phyloP scores from a whole-genome alignment of 805 yeast species.

The Kodamaea neixiangensis region DNA sequence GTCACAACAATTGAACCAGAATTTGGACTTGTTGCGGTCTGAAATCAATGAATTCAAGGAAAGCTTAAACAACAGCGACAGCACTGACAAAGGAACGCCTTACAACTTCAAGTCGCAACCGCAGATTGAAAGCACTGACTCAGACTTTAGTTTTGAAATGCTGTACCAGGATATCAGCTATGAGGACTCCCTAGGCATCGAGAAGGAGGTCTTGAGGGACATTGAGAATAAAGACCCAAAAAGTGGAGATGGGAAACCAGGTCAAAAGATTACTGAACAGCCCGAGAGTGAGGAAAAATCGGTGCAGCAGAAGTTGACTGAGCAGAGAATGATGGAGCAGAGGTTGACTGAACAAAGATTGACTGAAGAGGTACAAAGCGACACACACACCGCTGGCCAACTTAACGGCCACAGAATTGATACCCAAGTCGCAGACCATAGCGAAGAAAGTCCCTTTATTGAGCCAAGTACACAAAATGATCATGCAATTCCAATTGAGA shows the following conservation, averaged over 20 bases:
- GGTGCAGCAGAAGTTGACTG: not conserved
- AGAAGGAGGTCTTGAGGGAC: conserved; percentile 8
- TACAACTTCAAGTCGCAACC: conserved; percentile 5
- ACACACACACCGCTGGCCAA: not conserved
- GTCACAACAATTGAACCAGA: conserved; percentile 40
- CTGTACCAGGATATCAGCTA: conserved; percentile 41
- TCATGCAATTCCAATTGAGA: not conserved
- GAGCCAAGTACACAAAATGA: not conserved
- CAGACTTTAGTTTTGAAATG: conserved; percentile 42
- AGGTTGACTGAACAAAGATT: not conserved
- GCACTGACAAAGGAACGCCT: conserved; percentile 7
- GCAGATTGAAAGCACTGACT: conserved; percentile 14
- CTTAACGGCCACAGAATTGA: conserved; percentile 2
- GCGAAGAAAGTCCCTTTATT: not conserved
- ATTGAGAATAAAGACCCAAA: not conserved
- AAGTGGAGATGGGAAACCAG: not conserved
- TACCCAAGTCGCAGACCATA: not conserved
- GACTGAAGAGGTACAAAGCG: not conserved
- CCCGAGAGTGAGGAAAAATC: not conserved
- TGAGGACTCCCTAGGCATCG: conserved; percentile 39
- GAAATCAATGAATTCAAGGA: conserved; percentile 49
- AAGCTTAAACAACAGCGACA: conserved; percentile 33
- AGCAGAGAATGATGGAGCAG: not conserved
- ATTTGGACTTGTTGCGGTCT: conserved; percentile 40
- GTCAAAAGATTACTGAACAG: not conserved